phyloP scores from a whole-genome alignment of 805 yeast species.

The Torulaspora indica region DNA sequence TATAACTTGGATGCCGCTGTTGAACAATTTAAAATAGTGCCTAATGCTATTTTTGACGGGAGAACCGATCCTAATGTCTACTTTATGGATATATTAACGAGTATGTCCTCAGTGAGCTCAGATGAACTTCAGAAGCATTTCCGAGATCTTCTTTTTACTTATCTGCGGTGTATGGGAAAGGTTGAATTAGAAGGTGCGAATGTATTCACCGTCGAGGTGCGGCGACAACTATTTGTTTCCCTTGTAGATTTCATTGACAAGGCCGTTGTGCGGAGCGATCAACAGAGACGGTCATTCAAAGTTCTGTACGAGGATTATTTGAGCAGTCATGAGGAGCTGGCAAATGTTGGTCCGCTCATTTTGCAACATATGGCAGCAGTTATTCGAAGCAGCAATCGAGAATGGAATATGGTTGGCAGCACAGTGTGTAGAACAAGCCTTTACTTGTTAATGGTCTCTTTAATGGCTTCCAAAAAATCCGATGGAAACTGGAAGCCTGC shows the following conservation, averaged over 20 bases:
- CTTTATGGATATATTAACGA: slow-evolving; percentile 44
- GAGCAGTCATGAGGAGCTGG: slow-evolving; percentile 32
- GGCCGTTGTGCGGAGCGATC: slow-evolving; percentile 61
- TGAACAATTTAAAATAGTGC: slow-evolving; percentile 52
- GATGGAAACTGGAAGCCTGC: slow-evolving; percentile 27
- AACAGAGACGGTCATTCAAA: slow-evolving; percentile 53
- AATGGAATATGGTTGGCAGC: slow-evolving; percentile 61
- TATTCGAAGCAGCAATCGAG: slow-evolving; percentile 46
- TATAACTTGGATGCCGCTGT: slow-evolving; percentile 56
- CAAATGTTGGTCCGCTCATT: slow-evolving; percentile 50
- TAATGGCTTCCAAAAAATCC: slow-evolving; percentile 23
- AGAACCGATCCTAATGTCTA: background rate
- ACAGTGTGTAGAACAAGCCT: slow-evolving; percentile 58
- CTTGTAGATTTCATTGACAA: slow-evolving; percentile 58
- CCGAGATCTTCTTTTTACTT: slow-evolving; percentile 46
- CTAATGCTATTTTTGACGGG: background rate
- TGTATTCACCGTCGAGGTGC: slow-evolving; percentile 23
- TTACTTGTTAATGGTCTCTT: slow-evolving; percentile 44
- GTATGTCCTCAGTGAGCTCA: slow-evolving; percentile 51
- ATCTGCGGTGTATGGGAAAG: slow-evolving; percentile 38
- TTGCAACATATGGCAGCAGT: slow-evolving; percentile 44
- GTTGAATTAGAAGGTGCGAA: slow-evolving; percentile 18
- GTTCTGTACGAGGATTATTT: slow-evolving; percentile 40
- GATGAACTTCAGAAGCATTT: slow-evolving; percentile 54
- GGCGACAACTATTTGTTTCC: slow-evolving; percentile 46